phyloP scores from a whole-genome alignment of 352 stramenopile genomes.

The Pythium volutum region DNA sequence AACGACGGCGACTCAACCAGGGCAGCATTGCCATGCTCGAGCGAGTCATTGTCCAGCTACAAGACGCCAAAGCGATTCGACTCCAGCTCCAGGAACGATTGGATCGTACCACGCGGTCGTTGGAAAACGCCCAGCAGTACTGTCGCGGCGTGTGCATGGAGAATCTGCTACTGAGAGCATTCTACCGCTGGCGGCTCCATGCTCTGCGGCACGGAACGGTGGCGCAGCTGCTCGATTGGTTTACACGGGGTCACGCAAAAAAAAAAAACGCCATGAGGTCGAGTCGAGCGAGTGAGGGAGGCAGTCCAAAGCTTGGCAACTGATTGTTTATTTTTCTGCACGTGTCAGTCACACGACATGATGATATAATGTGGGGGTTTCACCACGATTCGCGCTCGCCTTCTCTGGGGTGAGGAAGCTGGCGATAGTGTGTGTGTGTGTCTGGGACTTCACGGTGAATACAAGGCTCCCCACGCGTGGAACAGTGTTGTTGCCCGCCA shows the following conservation, averaged over 20 bases:
- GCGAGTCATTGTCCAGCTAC: constrained; percentile 11
- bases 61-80: constrained; percentile 13
- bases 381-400: too few relatives aligned
- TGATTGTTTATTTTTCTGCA: too few relatives aligned
- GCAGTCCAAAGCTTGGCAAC: too few relatives aligned
- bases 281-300: too few relatives aligned
- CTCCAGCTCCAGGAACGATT: constrained; percentile 10
- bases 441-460: too few relatives aligned
- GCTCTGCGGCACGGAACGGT: background rate
- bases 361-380: too few relatives aligned
- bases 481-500: too few relatives aligned
- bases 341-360: too few relatives aligned
- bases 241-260: background rate
- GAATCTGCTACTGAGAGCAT: constrained; percentile 12
- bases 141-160: constrained; percentile 2
- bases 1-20: constrained; percentile 18
- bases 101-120: background rate
- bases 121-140: constrained; percentile 4
- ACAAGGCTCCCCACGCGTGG: too few relatives aligned
- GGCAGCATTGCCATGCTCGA: constrained; percentile 23
- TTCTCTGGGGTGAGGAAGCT: too few relatives aligned
- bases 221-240: background rate
- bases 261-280: too few relatives aligned
- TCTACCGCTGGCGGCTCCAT: constrained; percentile 14
- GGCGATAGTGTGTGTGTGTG: too few relatives aligned